phyloP scores from a whole-genome alignment of 345 rosid species.

The Eucalyptus regnans region DNA sequence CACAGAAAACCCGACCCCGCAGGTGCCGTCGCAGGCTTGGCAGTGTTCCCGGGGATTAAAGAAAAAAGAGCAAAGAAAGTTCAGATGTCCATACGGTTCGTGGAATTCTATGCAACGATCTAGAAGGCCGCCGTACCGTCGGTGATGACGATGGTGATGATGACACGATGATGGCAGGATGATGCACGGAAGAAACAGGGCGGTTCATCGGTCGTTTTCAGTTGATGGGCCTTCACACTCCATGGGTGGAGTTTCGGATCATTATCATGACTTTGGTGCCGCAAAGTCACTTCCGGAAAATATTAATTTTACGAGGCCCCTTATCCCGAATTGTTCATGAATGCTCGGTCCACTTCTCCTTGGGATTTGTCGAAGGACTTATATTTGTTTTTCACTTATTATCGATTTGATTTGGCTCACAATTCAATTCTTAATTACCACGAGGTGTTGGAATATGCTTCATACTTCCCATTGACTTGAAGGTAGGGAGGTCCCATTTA shows the following conservation, averaged over 20 bases:
- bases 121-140: background rate
- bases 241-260: background rate
- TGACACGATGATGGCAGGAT: background rate
- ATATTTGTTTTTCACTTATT: background rate
- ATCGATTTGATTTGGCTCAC: background rate
- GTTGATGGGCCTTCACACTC: background rate
- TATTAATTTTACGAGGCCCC: background rate
- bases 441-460: no score
- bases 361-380: background rate
- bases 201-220: background rate
- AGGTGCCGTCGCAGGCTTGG: background rate
- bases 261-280: background rate
- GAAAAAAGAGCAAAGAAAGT: background rate
- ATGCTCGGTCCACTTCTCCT: background rate
- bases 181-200: background rate
- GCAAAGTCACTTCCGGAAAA: background rate
- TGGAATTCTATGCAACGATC: background rate
- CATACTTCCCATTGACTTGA: no score
- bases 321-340: background rate
- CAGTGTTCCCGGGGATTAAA: background rate
- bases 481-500: no score
- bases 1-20: background rate
- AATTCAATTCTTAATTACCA: background rate
- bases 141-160: background rate
- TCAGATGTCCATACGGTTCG: background rate